Percentiles rank a stretch among this genome's conserved stretches.
phyloP scores from a whole-genome alignment of 495 filamentous ascomycete species.

The Ramalina peruviana region DNA sequence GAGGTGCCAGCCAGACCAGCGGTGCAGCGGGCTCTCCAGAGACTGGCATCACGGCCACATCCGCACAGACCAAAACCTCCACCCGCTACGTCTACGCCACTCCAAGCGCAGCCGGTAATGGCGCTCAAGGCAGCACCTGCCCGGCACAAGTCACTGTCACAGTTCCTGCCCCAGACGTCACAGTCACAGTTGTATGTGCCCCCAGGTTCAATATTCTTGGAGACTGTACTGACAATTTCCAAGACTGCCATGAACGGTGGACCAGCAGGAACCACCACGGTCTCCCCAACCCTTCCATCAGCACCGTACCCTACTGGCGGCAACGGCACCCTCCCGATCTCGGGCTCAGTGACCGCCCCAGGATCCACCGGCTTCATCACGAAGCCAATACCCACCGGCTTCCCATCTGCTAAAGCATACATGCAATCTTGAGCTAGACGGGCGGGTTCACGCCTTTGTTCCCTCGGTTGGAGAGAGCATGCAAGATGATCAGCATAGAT shows the following conservation, averaged over 20 bases:
- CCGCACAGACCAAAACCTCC: constrained; percentile 2
- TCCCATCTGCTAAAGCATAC: background rate
- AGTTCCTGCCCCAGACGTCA: constrained; percentile 7
- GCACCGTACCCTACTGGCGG: constrained; percentile 2
- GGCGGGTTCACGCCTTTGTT: background rate
- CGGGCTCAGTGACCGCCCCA: constrained; percentile 20
- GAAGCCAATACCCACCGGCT: constrained; percentile 8
- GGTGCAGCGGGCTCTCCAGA: too few relatives aligned
- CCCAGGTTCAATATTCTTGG: background rate
- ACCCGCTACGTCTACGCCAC: constrained; percentile 17
- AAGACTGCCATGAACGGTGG: constrained; percentile 13
- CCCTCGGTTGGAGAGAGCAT: too few relatives aligned
- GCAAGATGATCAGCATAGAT: too few relatives aligned
- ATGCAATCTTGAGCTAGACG: background rate
- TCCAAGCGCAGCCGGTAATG: background rate
- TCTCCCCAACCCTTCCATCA: constrained; percentile 8
- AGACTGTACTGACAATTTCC: constrained; percentile 4
- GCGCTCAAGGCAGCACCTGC: background rate
- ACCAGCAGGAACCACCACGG: constrained; percentile 13
- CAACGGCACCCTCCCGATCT: constrained; percentile 24
- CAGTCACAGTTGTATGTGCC: constrained; percentile 27
- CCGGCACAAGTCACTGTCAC: constrained; percentile 3
- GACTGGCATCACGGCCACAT: background rate
- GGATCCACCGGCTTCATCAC: constrained; percentile 28
- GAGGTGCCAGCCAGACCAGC: background rate